A percentile compares a stretch with the other conserved stretches of the same genome.
Conservation (phyloP, 306 rosid genomes). For the Comarum palustre region DNA sequence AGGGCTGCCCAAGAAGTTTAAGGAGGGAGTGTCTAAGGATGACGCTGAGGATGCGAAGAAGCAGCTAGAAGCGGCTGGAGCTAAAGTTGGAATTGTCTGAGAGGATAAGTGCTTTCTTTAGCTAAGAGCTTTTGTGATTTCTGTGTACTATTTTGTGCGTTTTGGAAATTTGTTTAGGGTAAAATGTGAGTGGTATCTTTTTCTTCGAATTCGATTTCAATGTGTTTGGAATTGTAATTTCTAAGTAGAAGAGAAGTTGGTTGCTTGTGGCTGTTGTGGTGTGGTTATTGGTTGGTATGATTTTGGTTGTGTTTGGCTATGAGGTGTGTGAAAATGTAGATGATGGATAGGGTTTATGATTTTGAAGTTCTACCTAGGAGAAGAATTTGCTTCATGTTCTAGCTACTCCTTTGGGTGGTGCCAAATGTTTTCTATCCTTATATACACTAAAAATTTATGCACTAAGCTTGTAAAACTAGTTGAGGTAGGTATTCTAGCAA, state of each 20-base stretch:
- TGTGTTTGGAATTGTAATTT: neutral
- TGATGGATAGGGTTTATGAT: neutral
- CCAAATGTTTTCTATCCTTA: neutral
- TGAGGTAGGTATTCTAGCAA: neutral
- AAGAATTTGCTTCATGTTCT: neutral
- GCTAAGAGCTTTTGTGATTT: slow-evolving; percentile 1
- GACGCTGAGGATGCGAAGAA: slow-evolving; percentile 95
- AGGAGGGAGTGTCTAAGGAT: slow-evolving; percentile 68
- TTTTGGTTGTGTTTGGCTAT: neutral
- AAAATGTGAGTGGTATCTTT: neutral
- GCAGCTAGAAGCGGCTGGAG: slow-evolving; percentile 92
- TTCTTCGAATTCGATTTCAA: slow-evolving; percentile 1
- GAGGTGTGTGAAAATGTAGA: neutral
- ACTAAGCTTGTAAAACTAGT: neutral
- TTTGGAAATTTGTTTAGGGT: neutral
- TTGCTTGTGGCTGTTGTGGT: neutral
- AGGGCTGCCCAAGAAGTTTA: slow-evolving; percentile 90
- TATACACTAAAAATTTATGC: neutral
- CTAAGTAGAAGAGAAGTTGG: neutral
- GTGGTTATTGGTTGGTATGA: neutral
- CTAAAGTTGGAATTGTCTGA: slow-evolving; percentile 63
- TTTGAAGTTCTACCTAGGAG: neutral
- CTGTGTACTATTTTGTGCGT: slow-evolving; percentile 9
- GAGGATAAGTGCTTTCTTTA: neutral
- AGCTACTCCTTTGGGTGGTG: neutral